Evolutionary conservation across 176 grass and related monocot genomes (phyloP), one percentile per base, ranked within the genome.

Genomic region (Rhynchospora breviuscula): DNA sequence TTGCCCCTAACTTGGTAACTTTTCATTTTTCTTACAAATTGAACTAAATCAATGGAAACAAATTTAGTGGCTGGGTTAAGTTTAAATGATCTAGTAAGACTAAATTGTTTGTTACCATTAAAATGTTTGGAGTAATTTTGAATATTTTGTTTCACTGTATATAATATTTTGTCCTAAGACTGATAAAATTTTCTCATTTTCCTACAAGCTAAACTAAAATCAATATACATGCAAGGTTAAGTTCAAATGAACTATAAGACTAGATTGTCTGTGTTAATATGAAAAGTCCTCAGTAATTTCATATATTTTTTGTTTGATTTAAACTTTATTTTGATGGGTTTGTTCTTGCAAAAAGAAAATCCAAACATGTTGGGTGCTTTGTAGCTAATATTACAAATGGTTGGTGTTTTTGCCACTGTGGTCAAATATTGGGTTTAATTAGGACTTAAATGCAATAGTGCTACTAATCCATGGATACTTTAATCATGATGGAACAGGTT

Each of bases 11-110:
- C 7, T 4, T 56, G 73, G 15, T 22, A 3, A 3, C 21, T 25
- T 5, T 78, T 57, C 49, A 57, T 5, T 33, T 52, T 78, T 56
- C 49, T 4, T 7, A 56, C 49, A 31, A 56, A 75, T 53, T 75
- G 47, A 75, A 75, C 46, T 54, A 76, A 19, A 76, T 76, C 72
- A 76, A 14, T 40, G 45, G n/a, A 49, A 71, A 46, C 17, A n/a
- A 74, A 67, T 73, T 21, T 49, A 73, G n/a, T 25, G 23, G 71
- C 10, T 68, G 21, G 10, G 47, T 75, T 75, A 23, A 31, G 21
- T 78, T 78, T 8, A 56, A 78, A 18, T 31, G 23, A 78, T 57
- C 15, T 17, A 57, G 23, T 51, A 54, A 1, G 22, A 52, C 22
- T 31, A 26, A 22, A 56, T 77, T 54, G 70, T 76, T 21, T 53